A percentile compares a stretch with the other conserved stretches of the same genome.
Evolutionary conservation across 176 grass and related monocot genomes (phyloP).

Genomic region (Thinopyrum elongatum): DNA sequence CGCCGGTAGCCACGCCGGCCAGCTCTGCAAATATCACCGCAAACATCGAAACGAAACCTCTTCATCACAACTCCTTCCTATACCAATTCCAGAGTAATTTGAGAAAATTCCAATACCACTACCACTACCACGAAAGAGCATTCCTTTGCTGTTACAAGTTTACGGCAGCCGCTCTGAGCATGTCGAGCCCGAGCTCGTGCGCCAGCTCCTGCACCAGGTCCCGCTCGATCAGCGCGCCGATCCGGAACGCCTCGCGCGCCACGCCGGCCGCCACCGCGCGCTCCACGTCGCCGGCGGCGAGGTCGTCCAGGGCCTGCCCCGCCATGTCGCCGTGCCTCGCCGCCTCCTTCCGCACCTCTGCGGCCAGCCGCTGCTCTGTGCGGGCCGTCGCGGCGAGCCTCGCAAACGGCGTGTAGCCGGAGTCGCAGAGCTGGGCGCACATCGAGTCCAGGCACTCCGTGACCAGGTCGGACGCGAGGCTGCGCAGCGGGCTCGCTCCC

Average conservation of each 20-base stretch:
- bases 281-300: constrained; percentile 48
- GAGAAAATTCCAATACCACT: neutral
- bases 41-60: neutral
- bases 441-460: constrained; percentile 51
- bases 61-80: neutral
- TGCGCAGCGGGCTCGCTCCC: constrained; percentile 6
- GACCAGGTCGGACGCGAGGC: constrained; percentile 39
- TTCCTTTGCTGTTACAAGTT: neutral
- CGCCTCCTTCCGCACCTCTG: constrained; percentile 45
- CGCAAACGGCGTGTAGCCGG: constrained; percentile 50
- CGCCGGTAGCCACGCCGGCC: too few relatives aligned
- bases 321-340: constrained; percentile 16
- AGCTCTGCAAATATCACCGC: too few relatives aligned
- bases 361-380: constrained; percentile 53
- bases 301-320: constrained; percentile 37
- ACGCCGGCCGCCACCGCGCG: neutral
- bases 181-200: constrained; percentile 46
- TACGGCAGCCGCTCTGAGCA: neutral
- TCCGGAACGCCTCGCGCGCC: constrained; percentile 38
- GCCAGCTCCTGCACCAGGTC: constrained; percentile 59
- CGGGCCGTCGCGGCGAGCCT: constrained; percentile 8
- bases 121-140: neutral
- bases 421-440: constrained; percentile 40
- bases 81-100: too few relatives aligned
- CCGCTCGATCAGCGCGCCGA: constrained; percentile 57